Base-by-base conservation (phyloP, 164 flowering plant genomes). In the Chimonanthus praecox region DNA sequence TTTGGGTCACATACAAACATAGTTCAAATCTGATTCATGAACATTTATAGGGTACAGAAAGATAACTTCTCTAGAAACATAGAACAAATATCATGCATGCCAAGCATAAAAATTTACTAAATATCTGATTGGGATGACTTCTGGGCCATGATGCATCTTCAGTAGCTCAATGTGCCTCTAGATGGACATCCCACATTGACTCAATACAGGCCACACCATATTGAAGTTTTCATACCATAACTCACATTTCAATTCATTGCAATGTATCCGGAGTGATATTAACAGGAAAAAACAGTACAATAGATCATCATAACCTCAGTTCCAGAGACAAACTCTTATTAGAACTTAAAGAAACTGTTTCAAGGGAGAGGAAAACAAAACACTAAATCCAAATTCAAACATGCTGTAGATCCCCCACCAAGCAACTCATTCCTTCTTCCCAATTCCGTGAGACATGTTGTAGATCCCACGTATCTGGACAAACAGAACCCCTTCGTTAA, bases 401-500 rank as follows among this genome's bases (percentile, higher is more conserved):
- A 44, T 48, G 6, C 60, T 13, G 16, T 10, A 3, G 60, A 44
- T 45, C 48, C n/a, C n/a, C 16, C 68, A 66, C 16, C 20, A 13
- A 33, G 48, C 49, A 8, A 4, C 70, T 88, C 85, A 88, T 82
- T 88, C 92, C 73, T 87, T 88, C 89, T 89, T 89, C 20, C 95
- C 93, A 62, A 87, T 87, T 68, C 95, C 95, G 76, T 88, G 87
- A 51, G 95, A 82, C 95, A 90, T 90, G 66, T 88, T 89, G 71
- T 90, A 89, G 77, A 90, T 85, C 60, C 95, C 95, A 73, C 84
- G 85, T 10, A 79, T 90, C 95, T 90, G 84, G 8, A 73, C n/a
- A 68, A 20, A 68, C 7, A 68, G 11, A 11, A 45, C 18, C 5
- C 21, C 47, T 49, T 45, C 44, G 6, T 48, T 16, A 68, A 11